Conservation (phyloP, 306 rosid species). For the Ammopiptanthus mongolicus region DNA sequence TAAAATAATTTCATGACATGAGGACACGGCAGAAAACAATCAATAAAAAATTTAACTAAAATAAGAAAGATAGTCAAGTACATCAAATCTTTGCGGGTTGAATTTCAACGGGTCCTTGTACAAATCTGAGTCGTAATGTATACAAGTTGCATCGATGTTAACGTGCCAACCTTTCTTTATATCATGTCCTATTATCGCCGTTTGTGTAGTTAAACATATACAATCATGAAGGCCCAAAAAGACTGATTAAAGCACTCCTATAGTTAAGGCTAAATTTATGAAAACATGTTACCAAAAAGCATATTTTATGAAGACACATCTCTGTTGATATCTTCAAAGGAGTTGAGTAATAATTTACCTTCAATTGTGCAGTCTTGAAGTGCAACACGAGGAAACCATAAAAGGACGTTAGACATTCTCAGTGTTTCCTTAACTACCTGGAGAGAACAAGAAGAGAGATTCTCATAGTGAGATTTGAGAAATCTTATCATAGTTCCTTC, state of each 20-base stretch:
- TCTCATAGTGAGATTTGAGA: not conserved
- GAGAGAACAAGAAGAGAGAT: conserved; percentile 8
- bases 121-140: conserved; percentile 60
- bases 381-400: conserved; percentile 77
- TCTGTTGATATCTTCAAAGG: too few relatives aligned
- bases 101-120: conserved; percentile 53
- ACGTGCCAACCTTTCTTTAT: conserved; percentile 77
- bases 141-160: conserved; percentile 60
- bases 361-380: conserved; percentile 55
- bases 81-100: conserved; percentile 77
- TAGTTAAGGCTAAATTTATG: not conserved
- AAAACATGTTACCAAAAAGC: not conserved
- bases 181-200: conserved; percentile 43
- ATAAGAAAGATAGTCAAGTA: conserved; percentile 14
- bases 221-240: not conserved
- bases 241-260: not conserved
- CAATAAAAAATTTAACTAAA: not conserved
- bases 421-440: conserved; percentile 76
- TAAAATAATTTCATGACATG: not conserved
- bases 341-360: conserved; percentile 36
- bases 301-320: not conserved
- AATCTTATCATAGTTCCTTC: not conserved
- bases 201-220: not conserved
- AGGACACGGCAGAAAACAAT: not conserved
- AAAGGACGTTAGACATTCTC: conserved; percentile 64